A percentile compares a stretch with the other conserved stretches of the same genome.
Conservation (phyloP, 139 green algal species). For the Asterochloris sp. region DNA sequence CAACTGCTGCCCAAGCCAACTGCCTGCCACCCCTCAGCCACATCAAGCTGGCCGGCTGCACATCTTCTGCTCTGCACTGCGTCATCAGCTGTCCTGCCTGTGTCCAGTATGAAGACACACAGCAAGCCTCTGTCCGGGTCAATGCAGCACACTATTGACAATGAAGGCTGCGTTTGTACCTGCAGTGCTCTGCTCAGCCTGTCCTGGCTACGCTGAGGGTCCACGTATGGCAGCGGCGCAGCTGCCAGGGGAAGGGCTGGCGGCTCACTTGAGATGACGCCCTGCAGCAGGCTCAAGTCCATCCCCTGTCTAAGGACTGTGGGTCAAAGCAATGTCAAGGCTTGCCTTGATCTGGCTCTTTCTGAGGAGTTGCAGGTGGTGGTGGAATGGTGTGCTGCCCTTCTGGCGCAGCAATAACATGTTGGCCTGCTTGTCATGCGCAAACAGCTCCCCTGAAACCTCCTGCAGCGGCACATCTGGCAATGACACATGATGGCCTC, state of each 20-base stretch:
- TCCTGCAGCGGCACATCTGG: constrained; percentile 9
- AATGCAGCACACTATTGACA: not conserved
- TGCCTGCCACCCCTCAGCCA: too few species aligned
- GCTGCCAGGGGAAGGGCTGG: not conserved
- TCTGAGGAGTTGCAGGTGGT: constrained; percentile 30
- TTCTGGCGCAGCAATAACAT: constrained; percentile 25
- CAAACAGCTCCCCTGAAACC: constrained; percentile 35
- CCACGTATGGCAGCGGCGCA: constrained; percentile 21
- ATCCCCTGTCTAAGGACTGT: too few species aligned
- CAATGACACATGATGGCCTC: too few species aligned
- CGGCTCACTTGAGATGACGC: not conserved
- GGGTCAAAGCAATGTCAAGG: not conserved
- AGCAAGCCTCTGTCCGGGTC: too few species aligned
- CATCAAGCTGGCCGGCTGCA: too few species aligned
- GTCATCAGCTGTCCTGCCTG: too few species aligned
- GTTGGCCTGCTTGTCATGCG: constrained; percentile 20
- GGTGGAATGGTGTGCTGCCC: constrained; percentile 41
- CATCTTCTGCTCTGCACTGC: too few species aligned
- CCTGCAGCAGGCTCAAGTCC: not conserved
- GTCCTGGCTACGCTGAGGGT: constrained; percentile 24
- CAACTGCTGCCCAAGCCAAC: not conserved
- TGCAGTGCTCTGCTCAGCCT: constrained; percentile 34
- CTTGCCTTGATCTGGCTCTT: not conserved
- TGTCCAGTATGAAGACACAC: too few species aligned
- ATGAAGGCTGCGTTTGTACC: not conserved